Evolutionary conservation across 2,329 filamentous ascomycete species (phyloP), one percentile per base, ranked within the genome.

Genomic region (Diplodia sapinea): DNA sequence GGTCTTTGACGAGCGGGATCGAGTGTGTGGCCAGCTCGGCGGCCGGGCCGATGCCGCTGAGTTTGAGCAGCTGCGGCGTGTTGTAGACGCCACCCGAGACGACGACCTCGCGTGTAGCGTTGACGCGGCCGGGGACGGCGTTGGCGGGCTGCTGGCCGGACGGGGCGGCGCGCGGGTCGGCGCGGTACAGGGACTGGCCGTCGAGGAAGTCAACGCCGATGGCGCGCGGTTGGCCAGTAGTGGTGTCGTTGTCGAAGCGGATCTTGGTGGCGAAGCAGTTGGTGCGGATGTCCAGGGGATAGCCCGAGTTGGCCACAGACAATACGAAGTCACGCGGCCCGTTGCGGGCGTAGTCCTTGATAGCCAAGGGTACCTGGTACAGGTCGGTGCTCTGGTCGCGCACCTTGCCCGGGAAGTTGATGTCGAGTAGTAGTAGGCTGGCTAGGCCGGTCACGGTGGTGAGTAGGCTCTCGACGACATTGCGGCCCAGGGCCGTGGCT

Each of bases 181-280:
- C 80, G 36, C 74, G 71, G 72, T 82, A 82, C 12, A 82, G 71
- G 33, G 74, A 72, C 57, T 73, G 70, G 20, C 80, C 80, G 23
- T 79, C 75, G 61, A 80, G 75, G 70, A 79, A 82, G 69, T 82
- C 78, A 15, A 82, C 80, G 67, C 80, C 80, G 23, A 75, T 78
- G 2, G 80, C 80, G 36, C 73, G 89, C 2, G 87, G 82, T 70
- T 83, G 81, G 52, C 52, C 52, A 63, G 85, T 84, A 20, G 84
- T 86, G 74, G 87, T 87, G 3, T 88, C 85, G 50, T 56, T 56
- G 17, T 90, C 88, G 71, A 89, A 90, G 47, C 81, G 80, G 75
- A 93, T 78, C 76, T 88, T 89, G 64, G 89, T 89, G 70, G 86
- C 91, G 61, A 91, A 79, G 50, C 84, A 87, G 78, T 90, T 89